Base-by-base conservation (phyloP, 2,329 filamentous ascomycete species). In the Bisporella sp. region DNA sequence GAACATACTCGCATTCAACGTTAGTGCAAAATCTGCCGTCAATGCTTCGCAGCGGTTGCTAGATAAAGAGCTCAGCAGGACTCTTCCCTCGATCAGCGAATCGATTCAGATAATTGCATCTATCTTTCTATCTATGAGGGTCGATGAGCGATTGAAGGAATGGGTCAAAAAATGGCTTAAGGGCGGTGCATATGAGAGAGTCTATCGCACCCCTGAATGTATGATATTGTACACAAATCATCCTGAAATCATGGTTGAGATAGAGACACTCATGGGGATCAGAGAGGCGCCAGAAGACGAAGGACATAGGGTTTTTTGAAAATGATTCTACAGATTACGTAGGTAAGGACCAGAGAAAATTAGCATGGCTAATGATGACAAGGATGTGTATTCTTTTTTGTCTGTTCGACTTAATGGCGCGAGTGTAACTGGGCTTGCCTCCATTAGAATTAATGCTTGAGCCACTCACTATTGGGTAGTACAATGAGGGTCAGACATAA, bases 71-170 rank as follows among this genome's bases (percentile, higher is more conserved):
- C 9, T 61, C 11, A 42, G 45, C 4, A 47, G 54, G 2, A 59
- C 62, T 4, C 46, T 51, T 12, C 48, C 50, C 1, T 52, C 51
- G 31, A 45, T 63, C 1, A 50, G 21, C 3, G 21, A 21, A 21
- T 21, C 21, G 21, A 21, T 21, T 21, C 21, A 21, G 21, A 21
- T 21, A 21, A 21, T 21, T 21, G 21, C 21, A 21, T 21, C 21
- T 21, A 21, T 21, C 21, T 21, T 21, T 21, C 3, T 57, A 29
- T 57, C 52, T 31, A 49, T 48, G 1, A 60, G 55, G 30, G 61
- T 62, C 1, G 58, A 60, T n/a, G 57, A 59, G 0, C 51, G 47
- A 2, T 8, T 62, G 39, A 49, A 47, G 37, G 52, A 57, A 6
- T 62, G 60, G 60, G 32, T 62, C 21, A 51, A 48, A 21, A 21